A percentile compares a stretch with the other conserved stretches of the same genome.
Evolutionary conservation across 495 filamentous ascomycete species (phyloP).

Genomic region (Neohortaea acidophila): DNA sequence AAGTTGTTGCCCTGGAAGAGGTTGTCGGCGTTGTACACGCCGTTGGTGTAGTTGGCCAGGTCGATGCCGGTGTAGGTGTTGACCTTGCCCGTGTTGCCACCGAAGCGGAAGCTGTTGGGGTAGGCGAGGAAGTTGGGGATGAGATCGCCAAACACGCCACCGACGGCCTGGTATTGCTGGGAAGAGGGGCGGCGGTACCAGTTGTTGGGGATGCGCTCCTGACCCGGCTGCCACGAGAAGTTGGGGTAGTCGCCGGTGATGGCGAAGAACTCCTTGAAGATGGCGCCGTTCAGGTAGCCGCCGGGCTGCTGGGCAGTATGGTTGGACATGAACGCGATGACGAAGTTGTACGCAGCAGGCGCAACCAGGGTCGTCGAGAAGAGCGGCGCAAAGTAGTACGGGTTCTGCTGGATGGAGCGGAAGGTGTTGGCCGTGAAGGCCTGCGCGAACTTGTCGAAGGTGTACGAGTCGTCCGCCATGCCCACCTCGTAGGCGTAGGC

Average conservation of each 20-base stretch:
- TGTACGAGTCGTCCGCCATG: conserved; percentile 9
- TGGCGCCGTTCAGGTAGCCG: conserved; percentile 17
- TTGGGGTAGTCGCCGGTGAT: conserved; percentile 14
- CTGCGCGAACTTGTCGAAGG: conserved; percentile 12
- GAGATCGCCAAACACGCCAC: conserved; percentile 28
- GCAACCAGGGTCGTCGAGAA: conserved; percentile 14
- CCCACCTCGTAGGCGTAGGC: conserved; percentile 3
- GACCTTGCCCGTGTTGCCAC: conserved; percentile 40
- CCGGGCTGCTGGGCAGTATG: conserved; percentile 20
- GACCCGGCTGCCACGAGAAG: conserved; percentile 12
- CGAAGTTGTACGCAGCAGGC: conserved; percentile 13
- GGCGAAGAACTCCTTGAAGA: conserved; percentile 16
- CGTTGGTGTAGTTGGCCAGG: conserved; percentile 29
- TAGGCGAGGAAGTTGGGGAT: conserved; percentile 18
- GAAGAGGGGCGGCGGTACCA: conserved; percentile 39
- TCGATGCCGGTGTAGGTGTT: conserved; percentile 42
- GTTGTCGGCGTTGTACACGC: neutral
- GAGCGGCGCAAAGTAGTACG: conserved; percentile 24
- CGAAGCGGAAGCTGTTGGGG: conserved; percentile 29
- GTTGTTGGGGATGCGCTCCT: conserved; percentile 34
- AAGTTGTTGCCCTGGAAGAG: conserved; percentile 5
- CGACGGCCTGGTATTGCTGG: conserved; percentile 29
- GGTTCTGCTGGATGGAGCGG: conserved; percentile 22
- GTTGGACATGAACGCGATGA: conserved; percentile 23
- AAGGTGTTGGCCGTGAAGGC: conserved; percentile 15